Conservation (phyloP, 768 basidiomycete genomes). For the Megacollybia marginata region DNA sequence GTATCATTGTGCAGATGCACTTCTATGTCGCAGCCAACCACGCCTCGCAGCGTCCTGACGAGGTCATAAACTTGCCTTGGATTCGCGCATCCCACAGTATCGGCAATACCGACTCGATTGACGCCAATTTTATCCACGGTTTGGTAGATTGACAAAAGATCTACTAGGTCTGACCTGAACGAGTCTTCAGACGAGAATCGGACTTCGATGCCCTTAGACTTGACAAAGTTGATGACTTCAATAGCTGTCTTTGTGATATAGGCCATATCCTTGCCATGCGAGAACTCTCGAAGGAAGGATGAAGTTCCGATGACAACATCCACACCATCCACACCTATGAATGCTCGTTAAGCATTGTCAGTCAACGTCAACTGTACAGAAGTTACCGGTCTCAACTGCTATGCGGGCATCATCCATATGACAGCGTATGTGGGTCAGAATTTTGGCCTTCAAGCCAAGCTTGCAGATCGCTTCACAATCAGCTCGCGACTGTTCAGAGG, state of each 20-base stretch:
- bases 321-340: slow-evolving; percentile 90
- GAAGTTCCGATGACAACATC: slow-evolving; percentile 99
- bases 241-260: slow-evolving; percentile 99
- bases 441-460: slow-evolving; percentile 93
- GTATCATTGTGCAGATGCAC: slow-evolving; percentile 98
- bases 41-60: slow-evolving; percentile 90
- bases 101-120: slow-evolving; percentile 97
- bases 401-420: slow-evolving; percentile 99
- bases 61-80: slow-evolving; percentile 98
- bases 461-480: slow-evolving; percentile 99
- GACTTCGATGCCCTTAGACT: slow-evolving; percentile 99
- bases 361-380: not conserved
- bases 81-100: slow-evolving; percentile 98
- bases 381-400: slow-evolving; percentile 91
- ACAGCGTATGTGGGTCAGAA: slow-evolving; percentile 97
- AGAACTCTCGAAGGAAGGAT: slow-evolving; percentile 98
- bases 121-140: slow-evolving; percentile 99
- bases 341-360: not conserved
- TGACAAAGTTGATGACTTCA: slow-evolving; percentile 98
- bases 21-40: slow-evolving; percentile 97
- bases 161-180: slow-evolving; percentile 99
- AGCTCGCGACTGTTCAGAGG: slow-evolving; percentile 87
- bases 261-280: slow-evolving; percentile 99
- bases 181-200: slow-evolving; percentile 99
- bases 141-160: slow-evolving; percentile 97